Percentiles rank a stretch among this genome's conserved stretches.
Conservation (phyloP, 768 basidiomycete genomes). For the Leucocoprinus leucothites region DNA sequence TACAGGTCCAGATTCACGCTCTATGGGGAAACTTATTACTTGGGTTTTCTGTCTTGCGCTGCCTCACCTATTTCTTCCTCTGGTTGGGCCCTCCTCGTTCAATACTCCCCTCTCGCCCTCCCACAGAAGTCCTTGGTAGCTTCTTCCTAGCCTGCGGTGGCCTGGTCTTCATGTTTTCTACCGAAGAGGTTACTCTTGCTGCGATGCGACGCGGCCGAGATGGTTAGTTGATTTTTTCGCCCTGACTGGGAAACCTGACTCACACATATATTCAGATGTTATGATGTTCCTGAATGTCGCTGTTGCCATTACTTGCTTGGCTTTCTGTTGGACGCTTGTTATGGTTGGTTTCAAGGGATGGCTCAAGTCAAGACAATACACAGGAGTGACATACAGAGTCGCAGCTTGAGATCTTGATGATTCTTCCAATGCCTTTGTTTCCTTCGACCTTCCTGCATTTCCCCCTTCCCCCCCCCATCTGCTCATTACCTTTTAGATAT, state of each 20-base stretch:
- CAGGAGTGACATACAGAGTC: constrained; percentile 28
- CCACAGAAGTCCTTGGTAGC: constrained; percentile 86
- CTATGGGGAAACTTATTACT: constrained; percentile 90
- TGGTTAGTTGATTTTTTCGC: constrained; percentile 46
- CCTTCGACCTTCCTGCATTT: constrained; percentile 9
- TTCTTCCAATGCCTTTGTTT: too few species aligned
- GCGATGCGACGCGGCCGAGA: constrained; percentile 90
- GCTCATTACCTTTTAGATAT: neutral
- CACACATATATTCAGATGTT: constrained; percentile 46
- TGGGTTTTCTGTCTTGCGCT: constrained; percentile 74
- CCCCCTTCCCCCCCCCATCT: neutral
- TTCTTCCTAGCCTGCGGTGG: constrained; percentile 90
- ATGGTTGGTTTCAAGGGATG: constrained; percentile 83
- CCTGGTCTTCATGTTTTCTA: constrained; percentile 84
- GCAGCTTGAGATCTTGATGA: constrained; percentile 17
- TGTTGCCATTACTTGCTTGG: constrained; percentile 81
- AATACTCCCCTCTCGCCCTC: constrained; percentile 87
- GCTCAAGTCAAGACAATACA: constrained; percentile 46
- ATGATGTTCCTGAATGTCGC: constrained; percentile 89
- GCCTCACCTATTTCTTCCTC: constrained; percentile 91
- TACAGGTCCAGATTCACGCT: constrained; percentile 80
- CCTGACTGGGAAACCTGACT: neutral
- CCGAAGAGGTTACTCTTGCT: constrained; percentile 84
- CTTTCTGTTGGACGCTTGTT: constrained; percentile 79
- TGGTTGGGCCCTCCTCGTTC: constrained; percentile 85